Percentiles rank a stretch among this genome's conserved stretches.
These are phyloP conservation scores for Ordospora colligata DNA, from an alignment of 371 early-diverging fungal genomes.

Conservation along the genomic window DNA sequence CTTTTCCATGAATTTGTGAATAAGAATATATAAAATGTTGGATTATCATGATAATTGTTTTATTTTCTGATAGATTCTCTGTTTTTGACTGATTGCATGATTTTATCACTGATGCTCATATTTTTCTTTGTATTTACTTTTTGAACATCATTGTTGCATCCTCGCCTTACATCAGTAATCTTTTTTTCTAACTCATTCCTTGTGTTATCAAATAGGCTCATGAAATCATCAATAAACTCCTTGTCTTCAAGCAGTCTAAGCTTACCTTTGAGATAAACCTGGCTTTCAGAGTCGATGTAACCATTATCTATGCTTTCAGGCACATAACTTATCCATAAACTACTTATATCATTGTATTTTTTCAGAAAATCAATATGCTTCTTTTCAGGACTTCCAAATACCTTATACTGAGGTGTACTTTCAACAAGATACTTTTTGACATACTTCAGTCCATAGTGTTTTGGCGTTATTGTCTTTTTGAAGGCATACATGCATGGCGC, in stretches of 20 bases:
- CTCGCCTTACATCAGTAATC: background rate
- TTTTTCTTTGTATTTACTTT: constrained; percentile 1
- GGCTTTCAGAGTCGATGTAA: background rate
- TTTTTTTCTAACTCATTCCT: background rate
- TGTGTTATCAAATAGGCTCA: background rate
- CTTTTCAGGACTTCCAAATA: constrained; percentile 4
- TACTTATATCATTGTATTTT: background rate
- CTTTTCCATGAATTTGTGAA: too few relatives aligned
- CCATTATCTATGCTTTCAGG: background rate
- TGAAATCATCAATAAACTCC: constrained; percentile 8
- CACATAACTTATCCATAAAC: constrained; percentile 17
- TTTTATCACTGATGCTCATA: background rate
- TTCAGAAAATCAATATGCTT: constrained; percentile 8
- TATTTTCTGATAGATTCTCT: constrained; percentile 5
- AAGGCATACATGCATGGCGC: constrained; percentile 9
- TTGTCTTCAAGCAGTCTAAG: background rate
- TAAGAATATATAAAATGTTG: too few relatives aligned
- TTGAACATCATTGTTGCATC: background rate
- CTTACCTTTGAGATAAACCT: background rate
- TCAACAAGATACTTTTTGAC: background rate
- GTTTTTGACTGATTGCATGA: background rate
- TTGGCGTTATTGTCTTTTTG: background rate
- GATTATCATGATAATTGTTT: background rate
- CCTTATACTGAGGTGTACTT: background rate
- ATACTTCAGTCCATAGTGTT: constrained; percentile 7